Base-by-base conservation (phyloP, 495 filamentous ascomycete genomes). In the Neohortaea acidophila region DNA sequence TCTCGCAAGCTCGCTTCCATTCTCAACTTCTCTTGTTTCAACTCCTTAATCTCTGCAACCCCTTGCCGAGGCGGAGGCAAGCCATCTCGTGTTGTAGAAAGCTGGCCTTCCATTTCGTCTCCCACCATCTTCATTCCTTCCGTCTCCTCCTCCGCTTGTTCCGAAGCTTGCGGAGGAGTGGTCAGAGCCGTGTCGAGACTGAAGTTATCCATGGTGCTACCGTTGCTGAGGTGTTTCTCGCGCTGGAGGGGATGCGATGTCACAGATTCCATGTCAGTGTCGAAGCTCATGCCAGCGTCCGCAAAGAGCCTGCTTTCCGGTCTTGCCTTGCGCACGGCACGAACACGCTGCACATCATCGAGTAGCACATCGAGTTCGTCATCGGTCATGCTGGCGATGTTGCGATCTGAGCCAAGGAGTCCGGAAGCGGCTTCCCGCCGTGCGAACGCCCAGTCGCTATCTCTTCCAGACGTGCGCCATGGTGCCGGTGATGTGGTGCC, bases 381-480 rank as follows among this genome's bases (percentile, higher is more conserved):
- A 55, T 97, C 87, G 0, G 81, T 84, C 44, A 97, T 64, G 42
- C 77, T 77, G 12, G 77, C 69, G 48, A 96, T 85, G 55, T 84
- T 87, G 45, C 92, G 85, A 51, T 93, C 86, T 2, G 80, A 69
- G n/a, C 89, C 89, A 21, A 96, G 68, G 50, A 92, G 79, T 9
- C 85, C 85, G 49, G 75, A 72, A 14, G 84, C 87, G 21, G 89
- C 89, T 65, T 99, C 89, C 56, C 84, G 67, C 46, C 91, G 72
- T 37, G 89, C 89, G 63, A 86, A 82, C 8, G 85, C 84, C 89
- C 89, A 99, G 58, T 99, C 89, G 2, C 84, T 81, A 55, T 97
- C 89, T 36, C 83, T 70, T 2, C 77, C 74, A 23, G 71, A 60
- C 8, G 4, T 21, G 32, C 58, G 58, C 49, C 64, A 64, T 0